Base-by-base conservation (phyloP, 2,329 filamentous ascomycete genomes). In the Apiospora arundinis region DNA sequence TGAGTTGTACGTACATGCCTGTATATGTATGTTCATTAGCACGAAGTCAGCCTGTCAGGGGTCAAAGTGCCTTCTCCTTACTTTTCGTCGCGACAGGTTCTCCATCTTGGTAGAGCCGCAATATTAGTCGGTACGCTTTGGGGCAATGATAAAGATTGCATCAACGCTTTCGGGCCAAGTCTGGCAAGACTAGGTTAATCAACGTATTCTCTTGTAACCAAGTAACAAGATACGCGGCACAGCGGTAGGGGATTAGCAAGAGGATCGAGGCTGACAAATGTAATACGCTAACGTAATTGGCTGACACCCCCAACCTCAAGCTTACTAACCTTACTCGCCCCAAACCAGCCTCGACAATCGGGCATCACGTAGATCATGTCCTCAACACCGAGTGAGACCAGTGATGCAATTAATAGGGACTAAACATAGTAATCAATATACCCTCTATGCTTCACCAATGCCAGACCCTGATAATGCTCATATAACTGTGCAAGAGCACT, bases 1-100 rank as follows among this genome's bases (percentile, higher is more conserved):
- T 37, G 16, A 23, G 32, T n/a, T 23, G 21, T 8, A 63, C 56
- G 56, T 40, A 63, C 56, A 63, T 63, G 56, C 56, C 56, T 63
- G 5, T 12, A n/a, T 18, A 11, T 12, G 21, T 56, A 9, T n/a
- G 18, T 45, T 45, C 42, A 23, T 63, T 40, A 63, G 56, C 32
- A 14, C n/a, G 28, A 5, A 9, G 7, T 2, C 6, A 23, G 2
- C 4, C 18, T n/a, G 12, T 32, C 23, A 32, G 3, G 52, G 32
- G n/a, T 16, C 9, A 4, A 60, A 11, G 1, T 1, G 3, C 9
- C 18, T 7, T 49, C 32, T 25, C 46, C 73, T 76, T 70, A 74
- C 76, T 74, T 75, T 78, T 67, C 77, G 76, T 48, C 76, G 75
- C 48, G 78, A 79, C 67, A 76, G 76, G 14, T 72, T 75, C 72